A percentile compares a stretch with the other conserved stretches of the same genome.
Evolutionary conservation across 2,329 filamentous ascomycete species (phyloP).

Genomic region (Pseudogymnoascus verrucosus): DNA sequence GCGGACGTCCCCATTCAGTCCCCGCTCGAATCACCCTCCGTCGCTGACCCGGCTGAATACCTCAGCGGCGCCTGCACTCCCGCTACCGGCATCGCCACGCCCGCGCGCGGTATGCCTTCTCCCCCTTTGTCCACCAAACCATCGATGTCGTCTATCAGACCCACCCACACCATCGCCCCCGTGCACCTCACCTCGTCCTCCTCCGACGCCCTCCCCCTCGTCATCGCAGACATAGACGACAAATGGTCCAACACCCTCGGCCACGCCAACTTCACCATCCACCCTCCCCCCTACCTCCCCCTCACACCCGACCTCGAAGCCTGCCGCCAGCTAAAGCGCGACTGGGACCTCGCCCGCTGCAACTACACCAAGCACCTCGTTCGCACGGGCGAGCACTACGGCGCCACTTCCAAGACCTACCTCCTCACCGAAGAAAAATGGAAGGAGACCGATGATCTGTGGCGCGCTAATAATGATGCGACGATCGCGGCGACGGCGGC

Average conservation of each 20-base stretch:
- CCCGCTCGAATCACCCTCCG: conserved; percentile 76
- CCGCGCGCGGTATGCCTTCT: conserved; percentile 42
- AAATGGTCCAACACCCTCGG: conserved; percentile 80
- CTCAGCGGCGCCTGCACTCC: conserved; percentile 2
- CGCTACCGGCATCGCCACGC: conserved; percentile 36
- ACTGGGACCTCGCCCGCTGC: conserved; percentile 75
- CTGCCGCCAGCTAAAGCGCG: conserved; percentile 58
- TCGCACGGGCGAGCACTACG: conserved; percentile 84
- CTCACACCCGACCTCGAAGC: conserved; percentile 45
- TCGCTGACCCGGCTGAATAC: conserved; percentile 44
- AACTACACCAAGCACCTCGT: conserved; percentile 88
- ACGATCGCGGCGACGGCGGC: conserved; percentile 46
- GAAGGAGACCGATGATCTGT: conserved; percentile 67
- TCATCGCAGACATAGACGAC: conserved; percentile 63
- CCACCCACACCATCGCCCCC: conserved; percentile 33
- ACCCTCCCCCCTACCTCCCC: conserved; percentile 71
- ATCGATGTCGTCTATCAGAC: conserved; percentile 67
- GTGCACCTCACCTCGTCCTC: conserved; percentile 40
- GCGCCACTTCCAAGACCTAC: conserved; percentile 82
- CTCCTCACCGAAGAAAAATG: conserved; percentile 81
- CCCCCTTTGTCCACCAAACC: conserved; percentile 71
- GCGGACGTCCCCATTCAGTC: conserved; percentile 57
- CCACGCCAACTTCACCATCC: conserved; percentile 88
- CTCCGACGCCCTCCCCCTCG: conserved; percentile 52
- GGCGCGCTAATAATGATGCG: conserved; percentile 62